Evolutionary conservation across 176 grass and related monocot species (phyloP).

Genomic region (Juncus inflexus): DNA sequence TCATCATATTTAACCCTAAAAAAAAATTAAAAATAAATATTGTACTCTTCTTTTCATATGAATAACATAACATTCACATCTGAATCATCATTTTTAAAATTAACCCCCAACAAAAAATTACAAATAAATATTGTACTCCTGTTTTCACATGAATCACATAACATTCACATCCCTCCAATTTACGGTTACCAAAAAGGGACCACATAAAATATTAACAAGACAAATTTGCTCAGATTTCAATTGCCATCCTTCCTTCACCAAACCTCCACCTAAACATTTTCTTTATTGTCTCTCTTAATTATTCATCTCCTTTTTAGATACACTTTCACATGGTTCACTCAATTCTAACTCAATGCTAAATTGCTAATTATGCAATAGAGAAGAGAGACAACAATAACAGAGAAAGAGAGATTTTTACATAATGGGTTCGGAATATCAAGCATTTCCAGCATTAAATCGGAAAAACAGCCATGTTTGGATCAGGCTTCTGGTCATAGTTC

Average conservation of each 20-base stretch:
- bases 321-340: not conserved
- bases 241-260: not conserved
- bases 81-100: no score
- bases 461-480: conserved; percentile 30
- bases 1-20: not conserved
- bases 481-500: conserved; percentile 15
- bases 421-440: conserved; percentile 29
- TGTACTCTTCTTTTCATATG: not conserved
- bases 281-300: not conserved
- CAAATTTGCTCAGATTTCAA: conserved; percentile 20
- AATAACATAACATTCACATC: no score
- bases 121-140: no score
- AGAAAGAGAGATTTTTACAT: not conserved
- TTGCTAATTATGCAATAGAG: not conserved
- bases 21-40: not conserved
- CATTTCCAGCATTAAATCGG: conserved; percentile 25
- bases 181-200: conserved; percentile 2
- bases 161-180: not conserved
- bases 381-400: not conserved
- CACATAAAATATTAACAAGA: not conserved
- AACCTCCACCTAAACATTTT: conserved; percentile 13
- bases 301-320: no score
- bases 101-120: no score
- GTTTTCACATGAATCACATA: not conserved
- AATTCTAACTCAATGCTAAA: not conserved